Conservation (phyloP, 192 early-diverging fungal genomes). For the Backusella liffmaniae region DNA sequence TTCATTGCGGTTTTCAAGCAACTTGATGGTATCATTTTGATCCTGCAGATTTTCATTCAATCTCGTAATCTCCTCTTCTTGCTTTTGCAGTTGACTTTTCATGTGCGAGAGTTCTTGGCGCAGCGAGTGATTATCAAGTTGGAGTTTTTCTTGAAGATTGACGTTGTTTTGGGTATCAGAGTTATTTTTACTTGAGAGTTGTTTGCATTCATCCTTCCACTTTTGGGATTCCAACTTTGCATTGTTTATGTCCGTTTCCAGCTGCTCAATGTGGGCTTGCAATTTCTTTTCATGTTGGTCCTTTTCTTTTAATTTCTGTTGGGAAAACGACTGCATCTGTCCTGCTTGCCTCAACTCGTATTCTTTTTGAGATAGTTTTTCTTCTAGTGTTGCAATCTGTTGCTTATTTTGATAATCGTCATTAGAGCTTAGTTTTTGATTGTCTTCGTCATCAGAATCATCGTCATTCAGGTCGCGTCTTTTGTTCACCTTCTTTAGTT, state of each 20-base stretch:
- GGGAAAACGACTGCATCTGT: neutral
- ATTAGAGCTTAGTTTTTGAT: neutral
- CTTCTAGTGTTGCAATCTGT: neutral
- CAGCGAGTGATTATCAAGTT: neutral
- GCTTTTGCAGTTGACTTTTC: neutral
- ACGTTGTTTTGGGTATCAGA: neutral
- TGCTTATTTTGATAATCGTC: neutral
- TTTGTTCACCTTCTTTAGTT: neutral
- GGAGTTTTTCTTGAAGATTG: neutral
- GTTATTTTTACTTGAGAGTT: neutral
- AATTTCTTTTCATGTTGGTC: neutral
- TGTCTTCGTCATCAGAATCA: neutral
- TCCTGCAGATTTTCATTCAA: neutral
- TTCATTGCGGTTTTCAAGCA: neutral
- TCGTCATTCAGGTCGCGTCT: neutral
- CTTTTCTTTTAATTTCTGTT: neutral
- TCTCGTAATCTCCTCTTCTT: neutral
- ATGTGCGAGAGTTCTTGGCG: neutral
- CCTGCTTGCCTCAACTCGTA: neutral
- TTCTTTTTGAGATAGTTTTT: neutral
- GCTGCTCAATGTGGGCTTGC: neutral
- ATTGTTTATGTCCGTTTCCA: neutral
- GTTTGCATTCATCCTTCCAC: neutral
- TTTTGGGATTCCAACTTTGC: neutral
- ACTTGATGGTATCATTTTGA: neutral